Base-by-base conservation (phyloP, 139 green algal species). In the Chlamydomonas sp. region DNA sequence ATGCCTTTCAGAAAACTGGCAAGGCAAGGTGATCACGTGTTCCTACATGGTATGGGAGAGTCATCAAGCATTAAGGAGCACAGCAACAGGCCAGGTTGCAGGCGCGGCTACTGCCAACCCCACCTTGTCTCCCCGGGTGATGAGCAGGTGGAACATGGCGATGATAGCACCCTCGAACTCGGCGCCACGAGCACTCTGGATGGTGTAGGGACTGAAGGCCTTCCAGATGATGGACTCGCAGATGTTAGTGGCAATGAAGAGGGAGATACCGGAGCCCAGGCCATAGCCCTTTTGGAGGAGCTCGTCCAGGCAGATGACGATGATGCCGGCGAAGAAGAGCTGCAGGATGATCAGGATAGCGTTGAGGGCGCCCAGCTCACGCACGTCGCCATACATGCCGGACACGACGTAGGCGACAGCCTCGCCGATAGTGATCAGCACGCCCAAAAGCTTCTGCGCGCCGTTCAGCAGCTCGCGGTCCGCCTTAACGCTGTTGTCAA, bases 211-310 rank as follows among this genome's bases (percentile, higher is more conserved):
- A 85, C 87, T 96, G 96, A 99, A 99, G 9, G 98, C 97, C 94
- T 99, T 99, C 98, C 98, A 99, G 93, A 99, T 98, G 92, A 99
- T 99, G 85, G 86, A 97, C 92, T 99, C 98, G 93, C 98, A 99
- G 90, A 99, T 99, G 95, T 99, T 99, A 85, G 98, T 99, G 87
- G 98, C 98, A 85, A 99, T 99, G 95, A 99, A 99, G 66, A 99
- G 96, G 20, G 97, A 99, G 88, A 99, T 99, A 78, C 97, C 98
- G 20, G 96, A 99, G 61, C 98, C 98, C 57, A 99, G 93, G 78
- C 98, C 98, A 90, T 99, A 99, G 77, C 98, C 98, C 91, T 99
- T 97, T 87, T 98, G 95, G 79, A 99, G 94, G 89, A 99, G 95
- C 90, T 99, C 97, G 90, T 99, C 98, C 73, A 99, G 95, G 92